phyloP scores from a whole-genome alignment of 345 rosid genomes.

The Rhodomyrtus tomentosa region DNA sequence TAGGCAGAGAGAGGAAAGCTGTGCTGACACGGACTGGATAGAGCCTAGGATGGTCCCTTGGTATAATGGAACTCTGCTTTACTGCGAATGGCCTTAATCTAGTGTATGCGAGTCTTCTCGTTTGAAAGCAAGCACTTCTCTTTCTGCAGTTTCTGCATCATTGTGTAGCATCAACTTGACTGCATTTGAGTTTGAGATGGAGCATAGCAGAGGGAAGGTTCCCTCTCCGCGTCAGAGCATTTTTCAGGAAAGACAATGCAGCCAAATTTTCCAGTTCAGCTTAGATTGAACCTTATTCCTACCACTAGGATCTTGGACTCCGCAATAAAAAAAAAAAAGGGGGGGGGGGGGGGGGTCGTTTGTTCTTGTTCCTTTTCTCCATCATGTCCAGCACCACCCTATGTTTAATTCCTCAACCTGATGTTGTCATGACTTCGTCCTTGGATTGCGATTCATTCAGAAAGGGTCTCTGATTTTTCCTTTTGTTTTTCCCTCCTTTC shows the following conservation, averaged over 20 bases:
- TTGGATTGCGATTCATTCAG: background rate
- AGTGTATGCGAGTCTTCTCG: background rate
- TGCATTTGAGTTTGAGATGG: background rate
- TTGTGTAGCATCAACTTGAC: background rate
- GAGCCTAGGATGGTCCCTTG: background rate
- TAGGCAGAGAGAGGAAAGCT: background rate
- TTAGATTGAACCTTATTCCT: background rate
- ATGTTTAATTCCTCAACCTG: background rate
- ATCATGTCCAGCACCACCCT: background rate
- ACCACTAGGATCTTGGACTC: background rate
- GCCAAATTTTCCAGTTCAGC: background rate
- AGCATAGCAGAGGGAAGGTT: background rate
- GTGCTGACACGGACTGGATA: background rate
- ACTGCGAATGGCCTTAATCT: background rate
- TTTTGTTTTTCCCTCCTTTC: background rate
- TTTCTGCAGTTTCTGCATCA: background rate
- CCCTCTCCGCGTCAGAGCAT: background rate
- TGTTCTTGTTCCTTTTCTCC: background rate
- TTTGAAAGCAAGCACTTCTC: background rate
- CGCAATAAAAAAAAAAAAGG: background rate
- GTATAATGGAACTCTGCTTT: background rate
- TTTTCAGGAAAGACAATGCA: background rate
- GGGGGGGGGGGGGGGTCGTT: too few species aligned
- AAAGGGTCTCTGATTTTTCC: background rate
- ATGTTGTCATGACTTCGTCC: background rate